Conservation (phyloP, 345 rosid genomes). For the Moringa oleifera region DNA sequence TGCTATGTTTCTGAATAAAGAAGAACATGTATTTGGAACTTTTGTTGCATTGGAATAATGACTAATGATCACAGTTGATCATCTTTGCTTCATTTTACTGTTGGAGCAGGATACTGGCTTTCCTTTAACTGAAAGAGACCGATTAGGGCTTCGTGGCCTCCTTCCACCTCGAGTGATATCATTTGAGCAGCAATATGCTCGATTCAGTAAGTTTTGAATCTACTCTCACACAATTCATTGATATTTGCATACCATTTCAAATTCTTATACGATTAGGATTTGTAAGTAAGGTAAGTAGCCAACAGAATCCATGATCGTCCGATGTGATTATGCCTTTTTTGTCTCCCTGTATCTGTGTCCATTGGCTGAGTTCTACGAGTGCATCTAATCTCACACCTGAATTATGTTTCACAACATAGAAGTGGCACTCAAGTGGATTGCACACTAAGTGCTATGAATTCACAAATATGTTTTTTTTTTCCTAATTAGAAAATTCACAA, state of each 20-base stretch:
- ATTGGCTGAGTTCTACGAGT: too few species aligned
- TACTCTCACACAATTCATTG: background rate
- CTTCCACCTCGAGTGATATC: conserved; percentile 97
- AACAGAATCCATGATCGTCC: background rate
- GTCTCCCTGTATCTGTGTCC: background rate
- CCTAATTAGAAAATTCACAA: too few species aligned
- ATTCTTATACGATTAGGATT: background rate
- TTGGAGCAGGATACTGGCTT: conserved; percentile 84
- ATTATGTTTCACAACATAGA: too few species aligned
- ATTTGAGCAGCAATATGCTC: conserved; percentile 82
- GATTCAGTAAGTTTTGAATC: conserved; percentile 67
- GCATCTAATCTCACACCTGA: too few species aligned
- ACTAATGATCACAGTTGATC: background rate
- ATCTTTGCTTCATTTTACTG: background rate
- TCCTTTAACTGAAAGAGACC: conserved; percentile 91
- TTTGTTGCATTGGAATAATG: background rate
- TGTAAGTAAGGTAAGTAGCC: background rate
- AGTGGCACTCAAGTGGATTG: too few species aligned
- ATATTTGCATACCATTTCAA: conserved; percentile 1
- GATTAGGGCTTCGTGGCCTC: conserved; percentile 89
- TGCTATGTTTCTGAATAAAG: background rate
- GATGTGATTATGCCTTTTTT: background rate
- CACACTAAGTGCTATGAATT: too few species aligned
- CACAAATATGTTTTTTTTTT: too few species aligned
- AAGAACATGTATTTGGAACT: background rate